Base-by-base conservation (phyloP, 192 early-diverging fungal species). In the Backusella sp. region DNA sequence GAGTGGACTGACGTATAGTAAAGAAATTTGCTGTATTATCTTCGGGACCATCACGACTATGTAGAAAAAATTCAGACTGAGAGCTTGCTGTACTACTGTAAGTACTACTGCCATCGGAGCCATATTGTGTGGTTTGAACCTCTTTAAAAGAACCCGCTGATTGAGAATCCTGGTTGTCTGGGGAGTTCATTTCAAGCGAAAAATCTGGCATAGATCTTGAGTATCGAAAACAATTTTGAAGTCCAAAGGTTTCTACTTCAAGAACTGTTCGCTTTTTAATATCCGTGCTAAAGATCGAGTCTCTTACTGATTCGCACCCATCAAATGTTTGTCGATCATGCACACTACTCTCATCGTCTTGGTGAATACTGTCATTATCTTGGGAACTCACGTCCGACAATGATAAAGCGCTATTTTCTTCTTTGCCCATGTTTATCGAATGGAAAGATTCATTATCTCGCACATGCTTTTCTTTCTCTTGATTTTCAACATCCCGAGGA, bases 131-230 rank as follows among this genome's bases (percentile, higher is more conserved):
- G 4, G 39, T 35, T 41, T 23, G 34, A 39, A 41, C n/a, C n/a
- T 36, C 36, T 36, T 69, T 67, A 35, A 35, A 37, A 41, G 35
- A 69, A 21, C 6, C 2, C 19, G n/a, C 11, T 11, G 36, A 35
- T 69, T 69, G 68, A 41, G 21, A 28, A 39, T 69, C 68, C 1
- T 37, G 15, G 19, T 41, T 37, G 6, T 49, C 19, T 49, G 46
- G 46, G 12, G 6, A 23, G 19, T 26, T 69, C 34, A 62, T 26
- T 62, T 62, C 56, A 23, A 37, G 34, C 3, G 68, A 69, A 17
- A 69, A 39, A 39, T 69, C 21, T 69, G 68, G 68, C 5, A 35
- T 41, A 37, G 68, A 69, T 37, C 19, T 69, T 14, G 56, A 62
- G 30, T 62, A 28, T 26, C 56, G 56, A 28, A 62, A 23, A 12